Conservation (phyloP, 164 flowering plant genomes). For the Magnolia officinalis region DNA sequence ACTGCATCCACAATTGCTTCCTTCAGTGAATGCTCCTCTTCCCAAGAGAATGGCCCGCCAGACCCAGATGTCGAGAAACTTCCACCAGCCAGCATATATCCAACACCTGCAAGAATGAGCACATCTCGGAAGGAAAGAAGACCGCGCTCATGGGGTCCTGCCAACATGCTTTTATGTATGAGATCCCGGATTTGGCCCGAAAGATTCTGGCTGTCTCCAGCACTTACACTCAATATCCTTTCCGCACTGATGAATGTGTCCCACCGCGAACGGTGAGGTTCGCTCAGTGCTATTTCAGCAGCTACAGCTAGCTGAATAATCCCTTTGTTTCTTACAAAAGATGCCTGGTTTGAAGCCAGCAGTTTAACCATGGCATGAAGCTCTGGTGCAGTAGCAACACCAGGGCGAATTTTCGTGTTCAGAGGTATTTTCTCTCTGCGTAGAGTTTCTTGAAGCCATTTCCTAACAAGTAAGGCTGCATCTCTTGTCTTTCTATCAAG, state of each 20-base stretch:
- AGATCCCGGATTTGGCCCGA: constrained; percentile 89
- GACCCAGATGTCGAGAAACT: constrained; percentile 88
- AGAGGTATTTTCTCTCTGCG: constrained; percentile 51
- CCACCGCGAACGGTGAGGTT: constrained; percentile 60
- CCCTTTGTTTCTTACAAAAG: constrained; percentile 71
- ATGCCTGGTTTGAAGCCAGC: constrained; percentile 56
- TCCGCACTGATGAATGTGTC: constrained; percentile 90
- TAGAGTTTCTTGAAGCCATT: constrained; percentile 83
- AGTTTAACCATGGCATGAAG: constrained; percentile 58
- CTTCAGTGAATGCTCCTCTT: constrained; percentile 85
- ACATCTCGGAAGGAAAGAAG: constrained; percentile 75
- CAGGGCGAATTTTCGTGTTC: constrained; percentile 55
- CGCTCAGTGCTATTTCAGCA: constrained; percentile 56
- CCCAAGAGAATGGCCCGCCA: constrained; percentile 93
- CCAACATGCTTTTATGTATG: constrained; percentile 59
- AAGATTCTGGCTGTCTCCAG: constrained; percentile 88
- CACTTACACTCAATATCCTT: constrained; percentile 67
- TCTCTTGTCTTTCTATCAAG: constrained; percentile 82
- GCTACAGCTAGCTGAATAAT: constrained; percentile 84
- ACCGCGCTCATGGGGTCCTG: constrained; percentile 40
- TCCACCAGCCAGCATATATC: constrained; percentile 93
- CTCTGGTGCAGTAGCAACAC: constrained; percentile 55
- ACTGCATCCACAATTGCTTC: constrained; percentile 86
- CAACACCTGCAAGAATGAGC: constrained; percentile 60
- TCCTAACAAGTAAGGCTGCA: constrained; percentile 69